Percentiles rank a stretch among this genome's conserved stretches.
phyloP scores from a whole-genome alignment of 257 asterid genomes.

The Solanum pinnatisectum region DNA sequence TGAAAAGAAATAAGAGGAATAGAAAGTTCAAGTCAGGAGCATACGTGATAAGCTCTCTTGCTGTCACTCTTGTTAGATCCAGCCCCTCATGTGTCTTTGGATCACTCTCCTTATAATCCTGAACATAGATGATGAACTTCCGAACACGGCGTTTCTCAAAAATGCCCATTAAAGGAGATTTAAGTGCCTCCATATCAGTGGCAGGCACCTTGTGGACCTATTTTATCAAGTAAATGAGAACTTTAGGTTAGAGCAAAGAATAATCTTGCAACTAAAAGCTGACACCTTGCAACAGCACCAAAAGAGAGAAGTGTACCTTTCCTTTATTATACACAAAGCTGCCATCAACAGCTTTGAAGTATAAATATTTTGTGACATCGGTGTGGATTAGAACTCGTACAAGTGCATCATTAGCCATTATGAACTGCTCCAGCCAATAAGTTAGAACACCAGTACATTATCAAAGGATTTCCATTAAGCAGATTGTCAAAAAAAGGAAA shows the following conservation, averaged over 20 bases:
- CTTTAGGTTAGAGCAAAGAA: not conserved
- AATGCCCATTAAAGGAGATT: conserved; percentile 94
- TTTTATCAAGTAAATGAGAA: conserved; percentile 8
- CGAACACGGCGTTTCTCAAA: conserved; percentile 95
- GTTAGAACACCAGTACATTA: not conserved
- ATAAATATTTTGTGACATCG: conserved; percentile 80
- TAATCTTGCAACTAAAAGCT: conserved; percentile 42
- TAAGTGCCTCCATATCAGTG: conserved; percentile 93
- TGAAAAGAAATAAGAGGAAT: not conserved
- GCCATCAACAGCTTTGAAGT: conserved; percentile 94
- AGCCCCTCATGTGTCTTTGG: conserved; percentile 87
- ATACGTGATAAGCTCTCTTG: conserved; percentile 80
- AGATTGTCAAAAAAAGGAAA: not conserved
- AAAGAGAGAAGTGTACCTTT: conserved; percentile 16
- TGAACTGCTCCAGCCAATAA: conserved; percentile 35
- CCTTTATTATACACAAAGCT: conserved; percentile 86
- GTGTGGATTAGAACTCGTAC: conserved; percentile 91
- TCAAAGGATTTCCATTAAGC: not conserved
- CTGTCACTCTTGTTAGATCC: conserved; percentile 73
- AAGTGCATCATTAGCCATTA: conserved; percentile 93
- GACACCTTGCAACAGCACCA: conserved; percentile 91
- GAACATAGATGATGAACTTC: conserved; percentile 85
- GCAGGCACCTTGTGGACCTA: conserved; percentile 98
- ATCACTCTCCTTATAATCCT: conserved; percentile 67
- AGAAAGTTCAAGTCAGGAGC: conserved; percentile 2